phyloP scores from a whole-genome alignment of 2,329 filamentous ascomycete genomes.

The Fusarium sp. region DNA sequence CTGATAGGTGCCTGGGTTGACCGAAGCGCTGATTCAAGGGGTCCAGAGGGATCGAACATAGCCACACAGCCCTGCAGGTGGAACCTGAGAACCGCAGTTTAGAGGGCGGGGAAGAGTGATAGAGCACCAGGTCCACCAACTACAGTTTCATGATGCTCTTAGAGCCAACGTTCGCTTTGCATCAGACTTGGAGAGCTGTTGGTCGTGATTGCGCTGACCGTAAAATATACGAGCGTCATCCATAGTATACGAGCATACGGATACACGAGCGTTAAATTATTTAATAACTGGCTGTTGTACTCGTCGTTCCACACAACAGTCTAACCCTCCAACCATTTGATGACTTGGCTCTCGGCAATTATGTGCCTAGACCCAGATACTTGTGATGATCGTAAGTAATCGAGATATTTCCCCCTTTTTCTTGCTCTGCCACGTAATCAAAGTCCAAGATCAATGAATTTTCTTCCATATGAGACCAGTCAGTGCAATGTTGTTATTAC shows the following conservation, averaged over 20 bases:
- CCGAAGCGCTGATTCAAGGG: constrained; percentile 32
- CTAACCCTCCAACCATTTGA: neutral
- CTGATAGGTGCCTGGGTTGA: constrained; percentile 14
- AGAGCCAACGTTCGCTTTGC: constrained; percentile 12
- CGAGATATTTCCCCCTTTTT: neutral
- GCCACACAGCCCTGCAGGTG: constrained; percentile 42
- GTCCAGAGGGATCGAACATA: constrained; percentile 22
- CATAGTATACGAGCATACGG: neutral
- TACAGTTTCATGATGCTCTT: constrained; percentile 36
- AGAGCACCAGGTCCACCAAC: constrained; percentile 2
- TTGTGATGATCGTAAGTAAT: neutral
- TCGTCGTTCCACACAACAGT: neutral
- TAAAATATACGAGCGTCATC: neutral
- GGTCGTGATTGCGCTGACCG: constrained; percentile 2
- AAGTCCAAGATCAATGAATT: neutral
- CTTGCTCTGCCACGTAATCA: neutral
- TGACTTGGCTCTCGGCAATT: constrained; percentile 26
- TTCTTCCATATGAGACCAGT: neutral
- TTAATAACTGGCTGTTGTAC: neutral
- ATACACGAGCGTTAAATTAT: neutral
- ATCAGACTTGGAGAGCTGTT: neutral
- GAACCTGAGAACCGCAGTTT: constrained; percentile 25
- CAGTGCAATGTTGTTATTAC: neutral
- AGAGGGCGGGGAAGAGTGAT: constrained; percentile 21
- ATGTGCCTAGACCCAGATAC: constrained; percentile 10